These are phyloP conservation scores for Tetrahymena thermophila DNA, from an alignment of 73 alveolate species.

Conservation along the genomic window DNA sequence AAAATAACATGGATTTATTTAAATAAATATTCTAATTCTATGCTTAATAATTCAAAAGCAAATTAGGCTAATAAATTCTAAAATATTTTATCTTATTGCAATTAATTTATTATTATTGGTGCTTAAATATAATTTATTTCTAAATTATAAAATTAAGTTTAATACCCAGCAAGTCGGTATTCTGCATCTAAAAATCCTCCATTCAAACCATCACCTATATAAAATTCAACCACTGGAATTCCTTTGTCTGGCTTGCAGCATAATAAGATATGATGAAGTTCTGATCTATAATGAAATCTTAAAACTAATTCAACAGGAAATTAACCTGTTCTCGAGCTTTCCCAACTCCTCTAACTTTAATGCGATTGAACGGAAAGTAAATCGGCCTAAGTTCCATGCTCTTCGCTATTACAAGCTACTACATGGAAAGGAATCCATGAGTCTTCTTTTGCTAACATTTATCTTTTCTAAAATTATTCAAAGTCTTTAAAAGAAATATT, in stretches of 20 bases:
- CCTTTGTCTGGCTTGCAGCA: conserved; percentile 85
- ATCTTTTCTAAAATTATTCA: neutral
- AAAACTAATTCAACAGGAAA: conserved; percentile 87
- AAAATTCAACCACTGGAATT: conserved; percentile 82
- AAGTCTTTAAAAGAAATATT: neutral
- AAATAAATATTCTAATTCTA: neutral
- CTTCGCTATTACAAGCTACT: conserved; percentile 43
- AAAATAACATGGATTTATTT: neutral
- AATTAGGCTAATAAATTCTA: too few species aligned
- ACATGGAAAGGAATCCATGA: conserved; percentile 46
- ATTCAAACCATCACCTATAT: conserved; percentile 92
- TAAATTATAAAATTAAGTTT: neutral
- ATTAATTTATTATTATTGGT: neutral
- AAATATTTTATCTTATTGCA: neutral
- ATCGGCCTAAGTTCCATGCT: conserved; percentile 15
- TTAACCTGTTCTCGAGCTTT: conserved; percentile 80
- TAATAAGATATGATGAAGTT: conserved; percentile 73
- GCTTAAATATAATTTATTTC: neutral
- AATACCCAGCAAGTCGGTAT: conserved; percentile 57
- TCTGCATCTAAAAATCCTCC: conserved; percentile 93
- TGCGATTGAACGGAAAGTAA: conserved; percentile 14
- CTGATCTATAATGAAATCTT: conserved; percentile 83
- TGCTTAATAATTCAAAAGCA: neutral
- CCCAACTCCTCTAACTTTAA: conserved; percentile 73
- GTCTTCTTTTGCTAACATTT: neutral